Percentiles rank a stretch among this genome's conserved stretches.
Evolutionary conservation across 169 alveolate genomes (phyloP).

Genomic region (Plasmodium falciparum): DNA sequence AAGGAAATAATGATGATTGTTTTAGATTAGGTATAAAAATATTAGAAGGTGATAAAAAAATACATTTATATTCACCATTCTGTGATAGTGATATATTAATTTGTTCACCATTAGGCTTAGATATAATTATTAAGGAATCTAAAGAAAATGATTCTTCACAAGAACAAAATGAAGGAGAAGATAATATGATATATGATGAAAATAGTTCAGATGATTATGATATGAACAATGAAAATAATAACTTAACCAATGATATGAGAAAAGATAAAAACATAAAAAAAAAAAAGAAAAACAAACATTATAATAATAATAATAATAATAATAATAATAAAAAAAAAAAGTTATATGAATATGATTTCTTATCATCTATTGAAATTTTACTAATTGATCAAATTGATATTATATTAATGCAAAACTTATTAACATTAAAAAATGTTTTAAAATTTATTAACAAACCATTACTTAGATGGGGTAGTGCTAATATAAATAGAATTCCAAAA

Average conservation of each 20-base stretch:
- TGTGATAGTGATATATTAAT: constrained; percentile 89
- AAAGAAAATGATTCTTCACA: constrained; percentile 14
- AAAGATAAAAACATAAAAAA: neutral
- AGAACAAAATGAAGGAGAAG: neutral
- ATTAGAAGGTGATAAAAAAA: constrained; percentile 79
- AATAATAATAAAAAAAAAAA: constrained; percentile 37
- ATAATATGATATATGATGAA: neutral
- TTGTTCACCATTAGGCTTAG: constrained; percentile 93
- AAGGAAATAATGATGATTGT: constrained; percentile 90
- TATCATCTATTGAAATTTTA: constrained; percentile 90
- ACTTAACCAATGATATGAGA: neutral
- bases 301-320: constrained; percentile 5
- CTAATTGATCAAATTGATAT: constrained; percentile 89
- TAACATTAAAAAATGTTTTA: constrained; percentile 63
- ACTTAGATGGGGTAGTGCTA: constrained; percentile 65
- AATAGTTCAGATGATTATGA: constrained; percentile 22
- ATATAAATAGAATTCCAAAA: constrained; percentile 67
- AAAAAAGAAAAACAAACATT: constrained; percentile 10
- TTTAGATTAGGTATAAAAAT: constrained; percentile 90
- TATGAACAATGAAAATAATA: constrained; percentile 1
- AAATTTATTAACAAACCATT: constrained; percentile 68
- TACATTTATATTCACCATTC: constrained; percentile 88
- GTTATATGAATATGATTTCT: constrained; percentile 84
- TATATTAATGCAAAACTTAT: constrained; percentile 89
- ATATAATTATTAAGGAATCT: constrained; percentile 79